phyloP scores from a whole-genome alignment of 352 stramenopile genomes.

The Globisporangium takayamanum region DNA sequence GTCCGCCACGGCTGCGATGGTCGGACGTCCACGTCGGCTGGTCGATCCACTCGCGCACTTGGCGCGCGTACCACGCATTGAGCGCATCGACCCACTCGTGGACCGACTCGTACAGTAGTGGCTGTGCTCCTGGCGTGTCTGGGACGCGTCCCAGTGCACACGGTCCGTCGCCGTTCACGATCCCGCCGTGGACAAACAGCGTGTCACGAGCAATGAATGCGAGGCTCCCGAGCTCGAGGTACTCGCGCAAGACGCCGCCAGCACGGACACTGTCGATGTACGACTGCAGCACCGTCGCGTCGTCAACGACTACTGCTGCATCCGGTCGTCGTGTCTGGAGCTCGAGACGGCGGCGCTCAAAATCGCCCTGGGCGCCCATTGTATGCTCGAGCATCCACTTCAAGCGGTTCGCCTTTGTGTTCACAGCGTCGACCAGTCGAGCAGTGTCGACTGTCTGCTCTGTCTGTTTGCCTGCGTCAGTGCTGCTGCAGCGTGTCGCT shows the following conservation, averaged over 20 bases:
- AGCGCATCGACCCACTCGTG: constrained; percentile 62
- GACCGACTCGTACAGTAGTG: neutral
- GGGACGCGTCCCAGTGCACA: constrained; percentile 76
- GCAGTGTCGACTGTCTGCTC: neutral
- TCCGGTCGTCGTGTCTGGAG: constrained; percentile 26
- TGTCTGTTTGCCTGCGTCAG: neutral
- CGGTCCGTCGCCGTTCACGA: constrained; percentile 47
- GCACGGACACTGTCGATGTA: constrained; percentile 66
- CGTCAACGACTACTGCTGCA: constrained; percentile 25
- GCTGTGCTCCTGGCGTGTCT: constrained; percentile 18
- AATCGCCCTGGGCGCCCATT: constrained; percentile 87
- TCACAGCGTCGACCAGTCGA: constrained; percentile 25
- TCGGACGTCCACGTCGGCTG: constrained; percentile 73
- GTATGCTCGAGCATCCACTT: constrained; percentile 90
- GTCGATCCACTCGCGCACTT: constrained; percentile 74
- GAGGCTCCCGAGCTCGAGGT: constrained; percentile 73
- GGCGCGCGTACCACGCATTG: constrained; percentile 74
- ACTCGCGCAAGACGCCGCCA: constrained; percentile 80
- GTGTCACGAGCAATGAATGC: constrained; percentile 78
- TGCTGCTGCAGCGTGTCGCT: neutral
- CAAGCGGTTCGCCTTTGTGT: constrained; percentile 80
- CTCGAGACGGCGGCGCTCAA: constrained; percentile 82
- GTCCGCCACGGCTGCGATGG: constrained; percentile 42
- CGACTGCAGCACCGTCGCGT: constrained; percentile 78
- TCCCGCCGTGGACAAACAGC: constrained; percentile 91